Evolutionary conservation across 768 basidiomycete genomes (phyloP), one percentile per base, ranked within the genome.

Genomic region (Hebeloma cylindrosporum): DNA sequence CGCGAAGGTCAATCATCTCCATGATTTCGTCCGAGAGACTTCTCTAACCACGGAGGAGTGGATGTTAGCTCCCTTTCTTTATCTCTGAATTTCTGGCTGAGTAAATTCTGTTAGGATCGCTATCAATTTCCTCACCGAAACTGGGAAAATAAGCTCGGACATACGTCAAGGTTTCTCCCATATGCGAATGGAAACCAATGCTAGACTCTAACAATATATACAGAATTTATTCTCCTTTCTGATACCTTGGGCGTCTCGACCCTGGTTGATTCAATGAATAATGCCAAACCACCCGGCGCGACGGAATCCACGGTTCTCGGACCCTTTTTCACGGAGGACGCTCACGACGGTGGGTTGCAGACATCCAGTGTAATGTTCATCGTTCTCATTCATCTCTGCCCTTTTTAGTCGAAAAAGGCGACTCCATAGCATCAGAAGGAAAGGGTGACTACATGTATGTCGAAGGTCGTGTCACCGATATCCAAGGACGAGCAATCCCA

Each of bases 401-500:
- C 18, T 30, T 8, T 6, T 11, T 49, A 90, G 88, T 90, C 44
- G 62, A 71, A 17, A 62, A 74, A 5, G 89, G 90, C 4, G 87
- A 75, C 1, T 80, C 83, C 7, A 93, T 93, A 40, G 88, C 91
- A 5, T 88, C 88, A 0, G 89, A 92, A 62, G 90, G 85, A 45
- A 91, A 88, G 63, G 91, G 90, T 16, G 78, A 89, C 7, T 87
- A 90, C 60, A 70, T 93, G 77, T 90, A 75, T 52, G 84, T 93
- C 39, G 77, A 88, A 58, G 90, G 91, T 1, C 74, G 73, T 3
- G 74, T 93, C 1, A 56, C 79, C 22, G 74, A 80, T 55, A 82
- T 79, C 1, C 66, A 75, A 25, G 88, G 88, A 16, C 66, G 72
- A n/a, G 82, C 83, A 2, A 74, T 93, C 40, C 61, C 80, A 4